Conservation (phyloP, 148 eudicot genomes). For the Tetragonia tetragonoides region DNA sequence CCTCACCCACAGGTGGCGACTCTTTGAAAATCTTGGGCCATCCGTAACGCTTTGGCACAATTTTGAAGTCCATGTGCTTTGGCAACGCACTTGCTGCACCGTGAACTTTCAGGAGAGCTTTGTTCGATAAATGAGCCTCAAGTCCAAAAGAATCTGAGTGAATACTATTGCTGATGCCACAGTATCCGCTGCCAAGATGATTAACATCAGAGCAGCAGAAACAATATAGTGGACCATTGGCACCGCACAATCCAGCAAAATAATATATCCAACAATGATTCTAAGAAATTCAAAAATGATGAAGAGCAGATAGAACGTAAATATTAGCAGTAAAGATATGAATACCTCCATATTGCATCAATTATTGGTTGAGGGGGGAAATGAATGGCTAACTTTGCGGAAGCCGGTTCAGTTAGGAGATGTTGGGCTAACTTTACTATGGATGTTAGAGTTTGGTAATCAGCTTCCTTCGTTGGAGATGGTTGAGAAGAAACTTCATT, state of each 20-base stretch:
- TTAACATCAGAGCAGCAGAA: neutral
- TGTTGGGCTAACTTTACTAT: slow-evolving; percentile 3
- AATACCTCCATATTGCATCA: slow-evolving; percentile 34
- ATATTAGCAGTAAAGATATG: neutral
- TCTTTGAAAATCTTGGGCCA: slow-evolving; percentile 35
- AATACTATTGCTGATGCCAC: slow-evolving; percentile 17
- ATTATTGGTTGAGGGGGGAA: slow-evolving; percentile 25
- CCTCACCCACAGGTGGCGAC: slow-evolving; percentile 29
- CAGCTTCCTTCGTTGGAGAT: slow-evolving; percentile 1
- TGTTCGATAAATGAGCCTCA: slow-evolving; percentile 36
- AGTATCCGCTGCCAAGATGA: slow-evolving; percentile 26
- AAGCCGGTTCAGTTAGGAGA: slow-evolving; percentile 1
- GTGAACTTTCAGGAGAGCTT: slow-evolving; percentile 33
- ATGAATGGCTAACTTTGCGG: slow-evolving; percentile 7
- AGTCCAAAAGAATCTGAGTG: slow-evolving; percentile 21
- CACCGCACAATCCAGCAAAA: neutral
- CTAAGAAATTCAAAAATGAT: neutral
- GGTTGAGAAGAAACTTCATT: slow-evolving; percentile 7
- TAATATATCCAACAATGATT: neutral
- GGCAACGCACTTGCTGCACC: slow-evolving; percentile 31
- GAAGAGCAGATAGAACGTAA: no score
- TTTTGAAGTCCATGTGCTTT: slow-evolving; percentile 16
- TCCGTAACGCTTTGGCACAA: slow-evolving; percentile 17
- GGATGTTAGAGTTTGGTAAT: slow-evolving; percentile 4
- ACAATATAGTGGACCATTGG: neutral